phyloP scores from a whole-genome alignment of 257 asterid species.

The Cordia subcordata region DNA sequence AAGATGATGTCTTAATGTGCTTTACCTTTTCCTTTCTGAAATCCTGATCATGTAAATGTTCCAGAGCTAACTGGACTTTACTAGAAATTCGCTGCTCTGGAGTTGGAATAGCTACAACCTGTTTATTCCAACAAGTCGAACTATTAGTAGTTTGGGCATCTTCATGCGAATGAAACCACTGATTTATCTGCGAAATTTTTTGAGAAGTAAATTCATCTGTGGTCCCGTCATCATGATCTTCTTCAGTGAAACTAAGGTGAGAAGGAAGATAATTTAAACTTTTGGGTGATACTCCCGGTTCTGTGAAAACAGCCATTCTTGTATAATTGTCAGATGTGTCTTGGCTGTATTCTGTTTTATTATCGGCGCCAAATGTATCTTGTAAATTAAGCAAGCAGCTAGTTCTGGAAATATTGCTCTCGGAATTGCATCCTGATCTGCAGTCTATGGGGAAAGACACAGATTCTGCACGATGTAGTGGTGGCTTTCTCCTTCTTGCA shows the following conservation, averaged over 20 bases:
- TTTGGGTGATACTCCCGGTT: constrained; percentile 5
- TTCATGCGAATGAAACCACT: constrained; percentile 16
- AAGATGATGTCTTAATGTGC: background rate
- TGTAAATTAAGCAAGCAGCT: constrained; percentile 11
- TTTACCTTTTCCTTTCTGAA: constrained; percentile 1
- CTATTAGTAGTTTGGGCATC: background rate
- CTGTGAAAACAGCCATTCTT: constrained; percentile 1
- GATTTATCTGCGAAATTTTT: constrained; percentile 11
- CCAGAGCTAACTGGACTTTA: background rate
- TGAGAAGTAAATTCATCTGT: constrained; percentile 1
- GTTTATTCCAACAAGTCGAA: constrained; percentile 1
- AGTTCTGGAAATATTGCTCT: constrained; percentile 15
- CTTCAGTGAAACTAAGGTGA: constrained; percentile 1
- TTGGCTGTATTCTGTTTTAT: constrained; percentile 14
- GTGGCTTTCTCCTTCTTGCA: constrained; percentile 9
- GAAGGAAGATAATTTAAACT: constrained; percentile 2
- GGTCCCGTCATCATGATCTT: background rate
- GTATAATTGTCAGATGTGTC: constrained; percentile 10
- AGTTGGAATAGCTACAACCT: constrained; percentile 6
- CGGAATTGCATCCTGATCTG: constrained; percentile 11
- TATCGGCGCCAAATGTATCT: constrained; percentile 4
- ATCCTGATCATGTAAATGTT: constrained; percentile 2
- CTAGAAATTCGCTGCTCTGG: constrained; percentile 4
- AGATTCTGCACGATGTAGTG: constrained; percentile 13
- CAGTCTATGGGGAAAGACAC: constrained; percentile 9